phyloP scores from a whole-genome alignment of 2,329 filamentous ascomycete genomes.

The Alternaria sp. region DNA sequence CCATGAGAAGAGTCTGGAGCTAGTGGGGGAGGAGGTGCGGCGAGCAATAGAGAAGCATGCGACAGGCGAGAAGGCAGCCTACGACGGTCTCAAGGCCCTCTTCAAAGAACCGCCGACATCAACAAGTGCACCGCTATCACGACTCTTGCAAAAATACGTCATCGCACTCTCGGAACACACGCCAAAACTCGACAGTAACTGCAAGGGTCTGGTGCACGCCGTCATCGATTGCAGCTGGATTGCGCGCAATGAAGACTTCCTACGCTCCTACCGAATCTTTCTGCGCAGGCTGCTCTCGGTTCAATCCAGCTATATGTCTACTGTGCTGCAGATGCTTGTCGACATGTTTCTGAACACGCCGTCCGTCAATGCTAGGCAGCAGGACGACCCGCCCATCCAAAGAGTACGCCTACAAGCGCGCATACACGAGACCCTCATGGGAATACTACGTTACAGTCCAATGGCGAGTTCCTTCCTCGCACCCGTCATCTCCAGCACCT shows the following conservation, averaged over 20 bases:
- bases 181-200: conserved; percentile 63
- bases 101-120: conserved; percentile 59
- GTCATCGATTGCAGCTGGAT: conserved; percentile 68
- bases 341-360: conserved; percentile 74
- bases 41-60: conserved; percentile 64
- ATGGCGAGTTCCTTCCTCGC: conserved; percentile 76
- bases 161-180: conserved; percentile 66
- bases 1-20: conserved; percentile 62
- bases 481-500: conserved; percentile 71
- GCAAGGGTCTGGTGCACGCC: conserved; percentile 65
- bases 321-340: conserved; percentile 81
- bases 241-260: conserved; percentile 67
- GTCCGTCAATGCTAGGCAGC: conserved; percentile 62
- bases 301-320: conserved; percentile 78
- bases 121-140: conserved; percentile 60
- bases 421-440: conserved; percentile 77
- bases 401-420: conserved; percentile 73
- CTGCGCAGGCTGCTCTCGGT: conserved; percentile 76
- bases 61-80: conserved; percentile 62
- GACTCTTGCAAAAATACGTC: conserved; percentile 65
- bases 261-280: conserved; percentile 64
- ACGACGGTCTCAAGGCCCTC: conserved; percentile 64
- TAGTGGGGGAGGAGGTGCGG: conserved; percentile 69
- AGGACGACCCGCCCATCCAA: conserved; percentile 65
- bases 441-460: conserved; percentile 82